Conservation (phyloP, 495 filamentous ascomycete species). For the Penicillium paxilli region DNA sequence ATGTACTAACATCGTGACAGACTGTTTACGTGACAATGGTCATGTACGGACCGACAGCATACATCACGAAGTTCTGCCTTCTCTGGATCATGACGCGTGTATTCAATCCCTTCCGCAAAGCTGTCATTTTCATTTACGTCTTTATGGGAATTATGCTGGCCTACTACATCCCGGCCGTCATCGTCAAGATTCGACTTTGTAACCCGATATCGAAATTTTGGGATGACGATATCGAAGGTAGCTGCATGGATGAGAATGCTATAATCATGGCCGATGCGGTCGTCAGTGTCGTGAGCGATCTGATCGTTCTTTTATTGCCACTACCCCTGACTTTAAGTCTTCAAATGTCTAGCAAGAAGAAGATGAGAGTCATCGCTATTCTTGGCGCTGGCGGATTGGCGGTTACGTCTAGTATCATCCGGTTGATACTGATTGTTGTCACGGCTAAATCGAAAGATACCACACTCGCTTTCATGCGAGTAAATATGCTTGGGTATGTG, state of each 20-base stretch:
- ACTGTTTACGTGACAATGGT: conserved; percentile 34
- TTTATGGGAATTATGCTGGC: conserved; percentile 38
- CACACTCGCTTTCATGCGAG: conserved; percentile 35
- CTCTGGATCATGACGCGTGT: conserved; percentile 41
- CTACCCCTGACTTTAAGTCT: conserved; percentile 32
- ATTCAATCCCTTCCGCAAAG: conserved; percentile 35
- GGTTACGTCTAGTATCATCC: conserved; percentile 36
- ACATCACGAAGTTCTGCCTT: conserved; percentile 40
- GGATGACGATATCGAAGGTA: conserved; percentile 15
- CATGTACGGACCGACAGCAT: conserved; percentile 43
- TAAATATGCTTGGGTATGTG: conserved; percentile 40
- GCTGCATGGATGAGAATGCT: conserved; percentile 34
- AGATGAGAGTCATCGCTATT: conserved; percentile 33
- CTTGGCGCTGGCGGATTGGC: conserved; percentile 41
- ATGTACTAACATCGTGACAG: neutral
- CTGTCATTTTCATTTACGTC: conserved; percentile 34
- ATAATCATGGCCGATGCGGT: conserved; percentile 41
- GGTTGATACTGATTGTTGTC: conserved; percentile 32
- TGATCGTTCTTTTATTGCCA: conserved; percentile 35
- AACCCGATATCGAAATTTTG: conserved; percentile 37
- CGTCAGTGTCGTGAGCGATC: conserved; percentile 38
- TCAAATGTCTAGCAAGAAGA: conserved; percentile 33
- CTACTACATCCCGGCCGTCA: conserved; percentile 40
- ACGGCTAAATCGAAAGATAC: conserved; percentile 27
- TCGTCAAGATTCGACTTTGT: conserved; percentile 42